phyloP scores from a whole-genome alignment of 306 rosid species.

The Pueraria montana region DNA sequence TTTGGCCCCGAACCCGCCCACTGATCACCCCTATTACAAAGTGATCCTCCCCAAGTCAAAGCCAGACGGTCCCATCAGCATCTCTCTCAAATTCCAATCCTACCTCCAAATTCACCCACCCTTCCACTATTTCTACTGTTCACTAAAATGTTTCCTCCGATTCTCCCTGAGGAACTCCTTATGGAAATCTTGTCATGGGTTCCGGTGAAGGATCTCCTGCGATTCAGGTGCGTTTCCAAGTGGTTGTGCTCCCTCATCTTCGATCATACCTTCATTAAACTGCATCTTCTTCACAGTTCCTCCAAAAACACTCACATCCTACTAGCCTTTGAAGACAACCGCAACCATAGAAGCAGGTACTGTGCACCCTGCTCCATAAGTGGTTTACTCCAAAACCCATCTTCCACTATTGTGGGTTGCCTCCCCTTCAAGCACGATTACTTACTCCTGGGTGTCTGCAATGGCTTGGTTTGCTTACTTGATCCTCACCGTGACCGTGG shows the following conservation, averaged over 20 bases:
- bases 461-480: background rate
- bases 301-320: background rate
- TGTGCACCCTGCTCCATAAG: background rate
- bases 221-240: background rate
- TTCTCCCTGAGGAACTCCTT: background rate
- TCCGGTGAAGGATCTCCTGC: constrained; percentile 1
- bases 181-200: background rate
- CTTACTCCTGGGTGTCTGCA: background rate
- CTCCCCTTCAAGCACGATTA: background rate
- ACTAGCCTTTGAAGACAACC: background rate
- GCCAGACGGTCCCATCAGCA: too few relatives aligned
- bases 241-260: background rate
- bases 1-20: too few relatives aligned
- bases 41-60: too few relatives aligned
- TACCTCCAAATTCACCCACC: too few relatives aligned
- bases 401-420: background rate
- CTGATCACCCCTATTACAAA: too few relatives aligned
- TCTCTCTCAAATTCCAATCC: too few relatives aligned
- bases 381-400: background rate
- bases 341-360: background rate
- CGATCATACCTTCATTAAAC: background rate
- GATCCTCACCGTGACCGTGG: background rate
- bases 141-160: background rate
- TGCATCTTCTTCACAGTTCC: background rate
- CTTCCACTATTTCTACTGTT: too few relatives aligned